Percentiles rank a stretch among this genome's conserved stretches.
phyloP scores from a whole-genome alignment of 2,329 filamentous ascomycete species.

The Stromatinia cepivora region DNA sequence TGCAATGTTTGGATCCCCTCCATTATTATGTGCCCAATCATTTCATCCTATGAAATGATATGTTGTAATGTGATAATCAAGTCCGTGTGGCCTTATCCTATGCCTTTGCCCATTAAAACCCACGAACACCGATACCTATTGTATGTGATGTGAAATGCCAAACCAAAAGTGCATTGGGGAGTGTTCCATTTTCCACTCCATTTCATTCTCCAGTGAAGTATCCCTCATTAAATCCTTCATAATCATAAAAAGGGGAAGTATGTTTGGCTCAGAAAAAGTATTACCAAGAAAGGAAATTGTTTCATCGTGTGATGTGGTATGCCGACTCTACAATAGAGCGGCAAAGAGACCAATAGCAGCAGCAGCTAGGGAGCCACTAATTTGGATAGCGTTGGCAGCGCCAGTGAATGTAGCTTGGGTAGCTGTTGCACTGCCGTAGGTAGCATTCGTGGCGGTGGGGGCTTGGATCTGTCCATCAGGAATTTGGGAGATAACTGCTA shows the following conservation, averaged over 20 bases:
- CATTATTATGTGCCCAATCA: not conserved
- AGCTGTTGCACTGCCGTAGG: not conserved
- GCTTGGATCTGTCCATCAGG: conserved; percentile 41
- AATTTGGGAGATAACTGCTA: conserved; percentile 39
- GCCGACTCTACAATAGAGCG: conserved; percentile 25
- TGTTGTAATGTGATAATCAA: not conserved
- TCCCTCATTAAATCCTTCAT: not conserved
- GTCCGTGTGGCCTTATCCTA: not conserved
- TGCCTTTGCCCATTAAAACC: not conserved
- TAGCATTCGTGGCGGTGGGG: conserved; percentile 12
- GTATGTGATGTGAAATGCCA: not conserved
- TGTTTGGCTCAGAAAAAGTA: not conserved
- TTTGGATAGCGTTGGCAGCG: not conserved
- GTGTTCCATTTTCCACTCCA: not conserved
- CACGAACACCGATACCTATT: not conserved
- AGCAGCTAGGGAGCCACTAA: not conserved
- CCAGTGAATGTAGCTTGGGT: not conserved
- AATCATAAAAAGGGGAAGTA: not conserved
- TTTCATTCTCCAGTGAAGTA: not conserved
- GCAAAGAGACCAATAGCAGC: conserved; percentile 19
- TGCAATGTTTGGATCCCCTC: not conserved
- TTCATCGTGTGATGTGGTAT: not conserved
- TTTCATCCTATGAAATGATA: not conserved
- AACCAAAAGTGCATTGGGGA: not conserved
- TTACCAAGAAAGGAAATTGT: conserved; percentile 7